Percentiles rank a stretch among this genome's conserved stretches.
Conservation (phyloP, 768 basidiomycete genomes). For the Boletales sp. region DNA sequence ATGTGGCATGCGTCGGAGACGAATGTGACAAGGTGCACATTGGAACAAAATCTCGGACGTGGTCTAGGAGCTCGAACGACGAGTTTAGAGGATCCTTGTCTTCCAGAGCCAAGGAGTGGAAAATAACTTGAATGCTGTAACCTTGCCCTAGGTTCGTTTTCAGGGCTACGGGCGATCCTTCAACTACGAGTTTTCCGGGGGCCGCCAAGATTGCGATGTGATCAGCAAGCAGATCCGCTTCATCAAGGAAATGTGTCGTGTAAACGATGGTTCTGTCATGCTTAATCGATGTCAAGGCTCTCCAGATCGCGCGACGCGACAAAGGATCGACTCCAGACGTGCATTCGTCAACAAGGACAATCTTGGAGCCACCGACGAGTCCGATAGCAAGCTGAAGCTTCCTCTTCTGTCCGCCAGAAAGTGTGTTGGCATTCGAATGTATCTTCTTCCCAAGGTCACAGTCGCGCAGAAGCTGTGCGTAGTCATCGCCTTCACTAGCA, state of each 20-base stretch:
- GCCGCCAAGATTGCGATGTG: constrained; percentile 71
- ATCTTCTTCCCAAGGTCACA: constrained; percentile 75
- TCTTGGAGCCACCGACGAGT: constrained; percentile 69
- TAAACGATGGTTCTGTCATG: constrained; percentile 67
- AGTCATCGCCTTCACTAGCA: constrained; percentile 45
- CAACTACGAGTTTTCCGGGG: constrained; percentile 71
- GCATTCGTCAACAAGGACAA: constrained; percentile 63
- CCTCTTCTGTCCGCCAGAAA: constrained; percentile 80
- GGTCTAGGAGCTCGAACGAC: constrained; percentile 34
- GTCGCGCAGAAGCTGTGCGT: constrained; percentile 60
- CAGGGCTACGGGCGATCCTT: constrained; percentile 70
- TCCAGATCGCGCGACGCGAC: constrained; percentile 75
- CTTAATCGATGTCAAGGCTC: constrained; percentile 63
- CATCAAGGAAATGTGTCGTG: constrained; percentile 81
- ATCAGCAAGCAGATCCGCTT: constrained; percentile 76
- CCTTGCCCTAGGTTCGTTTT: constrained; percentile 71
- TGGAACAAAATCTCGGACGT: constrained; percentile 45
- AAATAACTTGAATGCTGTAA: constrained; percentile 58
- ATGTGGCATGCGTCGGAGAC: constrained; percentile 44
- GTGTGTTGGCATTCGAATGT: constrained; percentile 56
- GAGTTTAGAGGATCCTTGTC: constrained; percentile 17
- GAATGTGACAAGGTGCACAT: constrained; percentile 39
- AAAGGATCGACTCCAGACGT: constrained; percentile 83
- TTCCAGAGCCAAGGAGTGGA: constrained; percentile 34
- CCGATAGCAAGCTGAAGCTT: constrained; percentile 84